Evolutionary conservation across 164 flowering plant species (phyloP).

Genomic region (Litsea cubeba): DNA sequence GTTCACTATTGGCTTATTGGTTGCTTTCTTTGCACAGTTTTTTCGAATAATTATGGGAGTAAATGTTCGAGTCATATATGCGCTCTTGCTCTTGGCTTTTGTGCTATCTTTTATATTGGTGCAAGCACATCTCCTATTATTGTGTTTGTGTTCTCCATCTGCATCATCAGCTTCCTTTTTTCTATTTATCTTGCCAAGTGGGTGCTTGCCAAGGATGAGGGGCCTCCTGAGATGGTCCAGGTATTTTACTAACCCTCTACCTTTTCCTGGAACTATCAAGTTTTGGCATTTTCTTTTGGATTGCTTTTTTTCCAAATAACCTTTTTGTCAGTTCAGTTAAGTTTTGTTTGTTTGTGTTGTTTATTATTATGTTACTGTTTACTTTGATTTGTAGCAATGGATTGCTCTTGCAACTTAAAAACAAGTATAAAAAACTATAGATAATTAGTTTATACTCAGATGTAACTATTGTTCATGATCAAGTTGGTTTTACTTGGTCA

Average conservation of each 20-base stretch:
- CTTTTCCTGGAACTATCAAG: neutral
- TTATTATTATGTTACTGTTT: neutral
- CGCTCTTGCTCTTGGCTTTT: constrained; percentile 59
- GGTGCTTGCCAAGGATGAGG: constrained; percentile 98
- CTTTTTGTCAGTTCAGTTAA: neutral
- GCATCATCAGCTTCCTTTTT: constrained; percentile 75
- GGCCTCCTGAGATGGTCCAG: constrained; percentile 97
- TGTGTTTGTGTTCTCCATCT: constrained; percentile 80
- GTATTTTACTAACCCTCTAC: constrained; percentile 30
- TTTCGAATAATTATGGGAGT: constrained; percentile 65
- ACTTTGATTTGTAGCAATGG: neutral
- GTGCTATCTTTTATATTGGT: constrained; percentile 77
- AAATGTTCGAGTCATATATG: constrained; percentile 63
- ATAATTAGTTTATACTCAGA: neutral
- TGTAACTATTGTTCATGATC: neutral
- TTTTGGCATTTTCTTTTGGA: neutral
- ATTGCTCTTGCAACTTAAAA: neutral
- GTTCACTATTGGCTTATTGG: neutral
- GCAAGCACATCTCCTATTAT: constrained; percentile 84
- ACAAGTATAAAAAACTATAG: neutral
- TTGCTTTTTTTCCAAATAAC: neutral
- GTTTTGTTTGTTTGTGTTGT: neutral
- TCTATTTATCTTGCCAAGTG: constrained; percentile 82
- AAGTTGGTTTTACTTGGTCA: neutral
- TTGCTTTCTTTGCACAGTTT: constrained; percentile 39